Evolutionary conservation across 768 basidiomycete genomes (phyloP), one percentile per base, ranked within the genome.

Genomic region (Boletus huronensis): DNA sequence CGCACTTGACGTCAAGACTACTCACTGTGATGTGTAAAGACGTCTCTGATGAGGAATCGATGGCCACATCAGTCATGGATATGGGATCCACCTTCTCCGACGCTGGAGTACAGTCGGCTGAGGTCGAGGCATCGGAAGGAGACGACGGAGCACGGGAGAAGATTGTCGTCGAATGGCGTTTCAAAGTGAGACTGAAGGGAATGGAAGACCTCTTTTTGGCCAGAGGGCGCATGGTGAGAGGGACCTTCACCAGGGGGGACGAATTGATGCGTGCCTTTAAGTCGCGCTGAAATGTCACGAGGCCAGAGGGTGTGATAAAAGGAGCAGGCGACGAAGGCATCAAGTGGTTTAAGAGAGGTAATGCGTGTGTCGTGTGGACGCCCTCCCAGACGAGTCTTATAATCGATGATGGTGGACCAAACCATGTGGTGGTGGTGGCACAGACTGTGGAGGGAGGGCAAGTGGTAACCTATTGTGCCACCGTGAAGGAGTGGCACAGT

Each of bases 241-340:
- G 49, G 51, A 68, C 41, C 57, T 68, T 67, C 34, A 68, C n/a
- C 3, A 68, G 58, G 2, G 60, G 57, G 7, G 58, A 69, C 39
- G 60, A 60, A 19, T 13, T 53, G 50, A 68, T 67, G 67, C 51
- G 58, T 31, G 66, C 55, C 62, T 68, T 68, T 66, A 68, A 69
- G 60, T 62, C 64, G 55, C 59, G 67, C 28, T 58, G 67, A 6
- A 68, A 50, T 7, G 62, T 58, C 64, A 69, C 62, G 54, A 68
- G 67, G 62, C 64, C 38, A 26, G 62, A 64, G 57, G 54, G 50
- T 50, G 58, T 57, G 41, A 66, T 62, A 62, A 69, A 67, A 28
- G 66, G 60, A 55, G 60, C 51, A 67, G 58, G 55, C 55, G 66
- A 50, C 4, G 48, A 48, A 53, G 66, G 66, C 66, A 68, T 44